phyloP scores from a whole-genome alignment of 148 eudicot genomes.

The Vaccinium corymbosum region DNA sequence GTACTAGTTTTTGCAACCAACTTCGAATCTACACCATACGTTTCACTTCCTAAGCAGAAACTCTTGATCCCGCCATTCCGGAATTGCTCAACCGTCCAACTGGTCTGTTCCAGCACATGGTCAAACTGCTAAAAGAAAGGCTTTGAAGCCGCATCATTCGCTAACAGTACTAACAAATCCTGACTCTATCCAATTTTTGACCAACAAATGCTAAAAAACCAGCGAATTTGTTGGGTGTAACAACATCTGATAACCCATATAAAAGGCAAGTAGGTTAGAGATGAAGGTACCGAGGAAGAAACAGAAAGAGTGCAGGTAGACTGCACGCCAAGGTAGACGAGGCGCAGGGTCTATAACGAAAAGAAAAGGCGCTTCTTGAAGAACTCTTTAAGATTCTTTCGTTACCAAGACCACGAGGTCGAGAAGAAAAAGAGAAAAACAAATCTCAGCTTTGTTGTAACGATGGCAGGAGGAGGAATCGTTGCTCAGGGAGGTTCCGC shows the following conservation, averaged over 20 bases:
- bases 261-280: not conserved
- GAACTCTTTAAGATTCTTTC: not conserved
- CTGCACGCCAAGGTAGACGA: not conserved
- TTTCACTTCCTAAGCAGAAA: too few species aligned
- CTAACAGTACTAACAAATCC: not conserved
- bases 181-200: not conserved
- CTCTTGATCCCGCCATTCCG: too few species aligned
- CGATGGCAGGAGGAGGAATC: conserved; percentile 20
- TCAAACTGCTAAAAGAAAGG: not conserved
- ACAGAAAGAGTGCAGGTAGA: not conserved
- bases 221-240: not conserved
- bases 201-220: not conserved
- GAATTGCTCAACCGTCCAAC: not conserved
- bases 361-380: not conserved
- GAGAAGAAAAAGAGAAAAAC: not conserved
- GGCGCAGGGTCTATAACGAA: not conserved
- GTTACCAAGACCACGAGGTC: not conserved
- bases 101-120: not conserved
- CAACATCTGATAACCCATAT: not conserved
- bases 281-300: not conserved
- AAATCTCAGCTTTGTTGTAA: not conserved
- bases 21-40: too few species aligned
- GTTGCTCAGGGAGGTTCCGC: not conserved
- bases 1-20: too few species aligned
- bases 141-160: not conserved